Conservation (phyloP, 2,329 filamentous ascomycete genomes). For the Fusarium solani-melongenae region DNA sequence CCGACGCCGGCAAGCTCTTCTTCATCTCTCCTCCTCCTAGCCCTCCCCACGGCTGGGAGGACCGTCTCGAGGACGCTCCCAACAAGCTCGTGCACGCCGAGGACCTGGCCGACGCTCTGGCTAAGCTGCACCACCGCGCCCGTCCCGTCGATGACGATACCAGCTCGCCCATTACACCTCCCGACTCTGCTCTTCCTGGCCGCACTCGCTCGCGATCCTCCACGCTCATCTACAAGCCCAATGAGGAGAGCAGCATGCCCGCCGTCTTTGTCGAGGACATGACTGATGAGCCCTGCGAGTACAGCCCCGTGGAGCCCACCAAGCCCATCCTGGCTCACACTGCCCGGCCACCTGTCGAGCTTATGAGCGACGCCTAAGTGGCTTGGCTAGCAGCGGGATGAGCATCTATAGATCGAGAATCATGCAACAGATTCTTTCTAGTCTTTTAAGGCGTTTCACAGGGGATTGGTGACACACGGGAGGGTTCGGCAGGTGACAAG, state of each 20-base stretch:
- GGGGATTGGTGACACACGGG: slow-evolving; percentile 1
- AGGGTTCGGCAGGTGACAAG: slow-evolving; percentile 10
- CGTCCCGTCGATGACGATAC: slow-evolving; percentile 53
- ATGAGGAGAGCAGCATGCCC: slow-evolving; percentile 67
- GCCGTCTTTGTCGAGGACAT: slow-evolving; percentile 76
- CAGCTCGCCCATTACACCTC: slow-evolving; percentile 47
- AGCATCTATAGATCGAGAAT: neutral
- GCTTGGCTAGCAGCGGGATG: neutral
- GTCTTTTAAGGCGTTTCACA: slow-evolving; percentile 38
- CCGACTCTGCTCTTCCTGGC: slow-evolving; percentile 42
- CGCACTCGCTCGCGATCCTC: slow-evolving; percentile 68
- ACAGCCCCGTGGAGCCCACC: slow-evolving; percentile 55
- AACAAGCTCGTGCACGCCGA: slow-evolving; percentile 78
- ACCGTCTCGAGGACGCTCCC: slow-evolving; percentile 74
- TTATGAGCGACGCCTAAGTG: slow-evolving; percentile 62
- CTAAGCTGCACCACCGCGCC: slow-evolving; percentile 66
- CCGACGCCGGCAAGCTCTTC: slow-evolving; percentile 77
- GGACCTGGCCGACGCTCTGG: slow-evolving; percentile 73
- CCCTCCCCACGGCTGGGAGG: slow-evolving; percentile 76
- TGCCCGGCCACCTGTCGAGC: slow-evolving; percentile 71
- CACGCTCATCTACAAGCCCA: slow-evolving; percentile 73
- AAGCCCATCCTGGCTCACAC: slow-evolving; percentile 70
- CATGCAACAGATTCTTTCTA: neutral
- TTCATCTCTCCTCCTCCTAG: slow-evolving; percentile 78
- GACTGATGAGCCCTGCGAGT: slow-evolving; percentile 64